Evolutionary conservation across 2,329 filamentous ascomycete species (phyloP).

Genomic region (Cladosporium velox): DNA sequence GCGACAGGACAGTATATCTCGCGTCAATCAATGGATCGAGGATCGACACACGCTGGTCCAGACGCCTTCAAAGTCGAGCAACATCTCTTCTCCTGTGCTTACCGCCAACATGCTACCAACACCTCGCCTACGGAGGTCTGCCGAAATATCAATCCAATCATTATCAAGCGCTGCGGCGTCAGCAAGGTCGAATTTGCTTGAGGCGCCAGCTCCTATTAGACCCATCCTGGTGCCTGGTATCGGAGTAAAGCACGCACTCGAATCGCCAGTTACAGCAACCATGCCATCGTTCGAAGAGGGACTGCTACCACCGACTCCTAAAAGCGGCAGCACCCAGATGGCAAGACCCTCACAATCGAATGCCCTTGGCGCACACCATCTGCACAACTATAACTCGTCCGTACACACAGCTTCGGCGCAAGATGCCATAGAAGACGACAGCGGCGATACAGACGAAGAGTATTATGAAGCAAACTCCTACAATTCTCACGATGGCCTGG

Average conservation of each 20-base stretch:
- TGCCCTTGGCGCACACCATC: constrained; percentile 29
- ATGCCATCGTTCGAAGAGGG: constrained; percentile 32
- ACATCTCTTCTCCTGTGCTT: constrained; percentile 27
- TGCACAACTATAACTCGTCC: constrained; percentile 29
- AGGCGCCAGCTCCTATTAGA: constrained; percentile 1
- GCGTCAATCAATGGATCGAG: constrained; percentile 42
- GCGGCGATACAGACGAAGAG: constrained; percentile 22
- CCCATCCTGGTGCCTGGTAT: neutral
- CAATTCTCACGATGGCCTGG: constrained; percentile 24
- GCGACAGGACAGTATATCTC: constrained; percentile 38
- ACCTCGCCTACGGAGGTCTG: constrained; percentile 13
- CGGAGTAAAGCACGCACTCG: neutral
- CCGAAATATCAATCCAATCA: constrained; percentile 27
- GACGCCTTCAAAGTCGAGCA: constrained; percentile 36
- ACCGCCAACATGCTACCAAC: constrained; percentile 13
- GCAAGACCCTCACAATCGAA: constrained; percentile 36
- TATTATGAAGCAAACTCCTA: constrained; percentile 25
- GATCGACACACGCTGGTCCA: constrained; percentile 30
- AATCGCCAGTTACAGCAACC: constrained; percentile 24
- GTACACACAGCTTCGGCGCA: neutral
- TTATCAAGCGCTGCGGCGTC: constrained; percentile 28
- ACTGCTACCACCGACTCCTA: constrained; percentile 38
- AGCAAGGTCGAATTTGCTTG: constrained; percentile 7
- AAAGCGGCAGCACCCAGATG: constrained; percentile 38
- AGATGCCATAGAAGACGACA: constrained; percentile 16